phyloP scores from a whole-genome alignment of 768 basidiomycete genomes.

The Pilatotrama ljubarskyi region DNA sequence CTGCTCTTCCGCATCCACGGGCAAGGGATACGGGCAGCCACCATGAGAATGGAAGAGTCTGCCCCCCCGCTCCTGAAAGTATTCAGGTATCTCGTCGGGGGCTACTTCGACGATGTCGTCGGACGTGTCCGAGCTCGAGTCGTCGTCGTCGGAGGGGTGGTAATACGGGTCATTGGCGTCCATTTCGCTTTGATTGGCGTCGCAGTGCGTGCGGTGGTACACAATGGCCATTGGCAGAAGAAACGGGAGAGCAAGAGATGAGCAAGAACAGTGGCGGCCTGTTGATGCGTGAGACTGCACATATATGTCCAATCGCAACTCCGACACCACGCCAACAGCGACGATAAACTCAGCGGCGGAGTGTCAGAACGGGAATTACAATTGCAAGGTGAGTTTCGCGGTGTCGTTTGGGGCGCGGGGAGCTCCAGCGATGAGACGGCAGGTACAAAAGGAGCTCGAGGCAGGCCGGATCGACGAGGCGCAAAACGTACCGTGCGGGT shows the following conservation, averaged over 20 bases:
- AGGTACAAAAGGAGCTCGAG: slow-evolving; percentile 6
- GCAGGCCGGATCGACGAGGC: slow-evolving; percentile 13
- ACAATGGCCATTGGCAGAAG: slow-evolving; percentile 19
- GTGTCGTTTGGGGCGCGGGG: slow-evolving; percentile 5
- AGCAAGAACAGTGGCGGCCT: slow-evolving; percentile 28
- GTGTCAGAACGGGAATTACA: slow-evolving; percentile 15
- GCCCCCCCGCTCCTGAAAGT: slow-evolving; percentile 58
- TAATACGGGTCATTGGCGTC: slow-evolving; percentile 1
- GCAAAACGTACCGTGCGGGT: slow-evolving; percentile 9
- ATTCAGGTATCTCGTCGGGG: slow-evolving; percentile 55
- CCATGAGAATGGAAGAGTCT: slow-evolving; percentile 70
- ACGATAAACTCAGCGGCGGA: slow-evolving; percentile 28
- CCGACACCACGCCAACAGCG: slow-evolving; percentile 25
- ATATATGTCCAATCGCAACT: slow-evolving; percentile 24
- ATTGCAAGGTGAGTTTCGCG: slow-evolving; percentile 10
- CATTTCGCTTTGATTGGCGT: slow-evolving; percentile 11
- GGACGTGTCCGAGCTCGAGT: slow-evolving; percentile 41
- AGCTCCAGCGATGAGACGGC: not conserved
- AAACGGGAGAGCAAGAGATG: slow-evolving; percentile 24
- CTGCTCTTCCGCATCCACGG: slow-evolving; percentile 71
- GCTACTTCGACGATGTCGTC: slow-evolving; percentile 48
- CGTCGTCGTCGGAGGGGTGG: slow-evolving; percentile 35
- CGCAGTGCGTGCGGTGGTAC: slow-evolving; percentile 4
- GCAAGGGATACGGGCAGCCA: slow-evolving; percentile 67
- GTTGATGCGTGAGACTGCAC: slow-evolving; percentile 15